These are phyloP conservation scores for Macadamia integrifolia DNA, from an alignment of 164 flowering plant genomes.

Conservation along the genomic window DNA sequence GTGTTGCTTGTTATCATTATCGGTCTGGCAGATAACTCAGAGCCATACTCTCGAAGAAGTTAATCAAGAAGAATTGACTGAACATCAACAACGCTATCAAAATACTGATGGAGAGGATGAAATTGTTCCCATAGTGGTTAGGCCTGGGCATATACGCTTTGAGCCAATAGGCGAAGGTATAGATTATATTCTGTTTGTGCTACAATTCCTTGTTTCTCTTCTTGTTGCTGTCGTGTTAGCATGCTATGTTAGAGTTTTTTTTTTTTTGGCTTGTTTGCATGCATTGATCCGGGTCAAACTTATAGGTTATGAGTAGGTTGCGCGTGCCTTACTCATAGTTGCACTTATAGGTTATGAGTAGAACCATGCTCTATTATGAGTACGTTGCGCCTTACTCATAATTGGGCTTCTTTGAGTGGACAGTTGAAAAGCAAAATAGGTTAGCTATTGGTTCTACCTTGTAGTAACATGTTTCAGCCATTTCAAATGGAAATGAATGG, in stretches of 20 bases:
- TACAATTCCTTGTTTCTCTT: background rate
- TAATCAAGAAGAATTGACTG: constrained; percentile 8
- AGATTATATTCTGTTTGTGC: background rate
- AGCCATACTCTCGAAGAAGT: constrained; percentile 17
- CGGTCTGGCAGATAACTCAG: constrained; percentile 29
- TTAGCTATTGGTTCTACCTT: background rate
- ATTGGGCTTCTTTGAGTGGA: background rate
- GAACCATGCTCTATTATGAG: too few relatives aligned
- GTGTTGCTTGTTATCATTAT: background rate
- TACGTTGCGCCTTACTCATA: too few relatives aligned
- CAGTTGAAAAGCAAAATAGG: background rate
- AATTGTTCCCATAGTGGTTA: constrained; percentile 64
- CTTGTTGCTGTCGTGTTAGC: background rate
- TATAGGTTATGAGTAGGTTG: too few relatives aligned
- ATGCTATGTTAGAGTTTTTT: too few relatives aligned
- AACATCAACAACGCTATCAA: constrained; percentile 24
- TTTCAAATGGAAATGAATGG: too few relatives aligned
- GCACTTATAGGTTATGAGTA: too few relatives aligned
- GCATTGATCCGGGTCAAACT: too few relatives aligned
- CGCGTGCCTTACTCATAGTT: too few relatives aligned
- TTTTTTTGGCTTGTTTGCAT: too few relatives aligned
- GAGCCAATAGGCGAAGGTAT: constrained; percentile 52
- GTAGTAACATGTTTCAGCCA: too few relatives aligned
- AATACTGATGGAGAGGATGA: constrained; percentile 42
- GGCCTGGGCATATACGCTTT: constrained; percentile 95